Base-by-base conservation (phyloP, 495 filamentous ascomycete genomes). In the Aspergillus haitiensis region DNA sequence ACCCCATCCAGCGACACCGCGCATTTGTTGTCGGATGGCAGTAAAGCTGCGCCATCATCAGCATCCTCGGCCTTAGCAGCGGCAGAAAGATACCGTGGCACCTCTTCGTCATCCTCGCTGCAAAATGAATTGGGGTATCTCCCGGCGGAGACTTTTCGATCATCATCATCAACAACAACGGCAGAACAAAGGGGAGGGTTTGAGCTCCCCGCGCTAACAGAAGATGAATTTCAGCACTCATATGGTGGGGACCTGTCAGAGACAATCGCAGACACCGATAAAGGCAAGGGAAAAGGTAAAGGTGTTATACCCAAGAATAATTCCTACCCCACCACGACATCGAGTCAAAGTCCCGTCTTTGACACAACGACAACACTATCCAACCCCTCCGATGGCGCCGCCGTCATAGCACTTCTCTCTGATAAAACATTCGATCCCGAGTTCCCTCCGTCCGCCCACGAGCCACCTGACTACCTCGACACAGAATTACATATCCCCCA, bases 401-500 rank as follows among this genome's bases (percentile, higher is more conserved):
- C 69, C 5, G 78, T 82, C 6, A 58, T 79, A 7, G 62, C 72
- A 46, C 69, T 91, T 74, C 69, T 90, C 69, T 56, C 76, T 48
- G 67, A 86, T 70, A 49, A 71, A 58, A 67, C 77, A 61, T 78
- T 87, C 73, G 64, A 84, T 56, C 72, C 88, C 67, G 69, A 83
- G 58, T 62, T 77, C 59, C 45, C 61, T 6, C 46, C 61, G 0
- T 51, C 62, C 3, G 59, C 63, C 6, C 18, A 62, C 47, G 63
- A 64, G 27, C 78, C 75, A 71, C 78, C 79, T 40, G 81, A 82
- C 0, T 66, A 66, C 36, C 57, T 70, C 44, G 74, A 78, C 32
- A 67, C 70, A 2, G 70, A 74, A 11, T 51, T 64, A 0, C 46
- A 58, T 6, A 54, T 56, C 35, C 63, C 50, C 11, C 73, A 64